A percentile compares a stretch with the other conserved stretches of the same genome.
phyloP scores from a whole-genome alignment of 2,329 filamentous ascomycete species.

The Sodiomyces alkalinus region DNA sequence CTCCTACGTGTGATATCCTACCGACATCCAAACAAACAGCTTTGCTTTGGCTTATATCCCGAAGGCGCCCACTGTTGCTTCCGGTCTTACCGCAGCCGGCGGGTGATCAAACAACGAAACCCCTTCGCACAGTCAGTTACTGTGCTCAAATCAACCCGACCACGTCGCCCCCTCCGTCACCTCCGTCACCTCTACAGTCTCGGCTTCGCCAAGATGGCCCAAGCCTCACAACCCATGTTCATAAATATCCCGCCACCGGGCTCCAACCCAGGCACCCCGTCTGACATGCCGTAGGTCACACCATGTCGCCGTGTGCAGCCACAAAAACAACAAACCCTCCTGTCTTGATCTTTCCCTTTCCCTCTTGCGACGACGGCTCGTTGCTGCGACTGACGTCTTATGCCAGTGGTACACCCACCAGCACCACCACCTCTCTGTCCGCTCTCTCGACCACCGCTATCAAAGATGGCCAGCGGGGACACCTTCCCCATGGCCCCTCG shows the following conservation, averaged over 20 bases:
- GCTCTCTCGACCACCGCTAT: slow-evolving; percentile 87
- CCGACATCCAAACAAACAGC: no score
- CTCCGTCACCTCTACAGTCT: not conserved
- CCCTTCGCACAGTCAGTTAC: no score
- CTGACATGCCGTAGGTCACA: slow-evolving; percentile 66
- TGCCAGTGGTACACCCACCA: slow-evolving; percentile 76
- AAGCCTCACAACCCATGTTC: slow-evolving; percentile 43
- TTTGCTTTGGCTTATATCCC: no score
- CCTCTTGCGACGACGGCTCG: no score
- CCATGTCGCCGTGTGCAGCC: slow-evolving; percentile 1
- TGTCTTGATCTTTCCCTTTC: no score
- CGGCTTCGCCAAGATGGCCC: slow-evolving; percentile 26
- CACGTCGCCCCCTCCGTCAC: slow-evolving; percentile 1
- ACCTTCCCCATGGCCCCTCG: slow-evolving; percentile 44
- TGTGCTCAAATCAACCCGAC: no score
- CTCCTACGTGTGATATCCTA: no score
- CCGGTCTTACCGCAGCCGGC: no score
- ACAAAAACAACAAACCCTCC: no score
- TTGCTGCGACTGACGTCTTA: slow-evolving; percentile 4
- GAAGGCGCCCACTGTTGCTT: no score
- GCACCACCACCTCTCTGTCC: slow-evolving; percentile 80
- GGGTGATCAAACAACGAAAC: no score
- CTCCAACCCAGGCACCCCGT: slow-evolving; percentile 73
- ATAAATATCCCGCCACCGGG: slow-evolving; percentile 75
- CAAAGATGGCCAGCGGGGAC: slow-evolving; percentile 87